These are phyloP conservation scores for Podospora bellae-mahoneyi DNA, from an alignment of 495 filamentous ascomycete species.

Conservation along the genomic window DNA sequence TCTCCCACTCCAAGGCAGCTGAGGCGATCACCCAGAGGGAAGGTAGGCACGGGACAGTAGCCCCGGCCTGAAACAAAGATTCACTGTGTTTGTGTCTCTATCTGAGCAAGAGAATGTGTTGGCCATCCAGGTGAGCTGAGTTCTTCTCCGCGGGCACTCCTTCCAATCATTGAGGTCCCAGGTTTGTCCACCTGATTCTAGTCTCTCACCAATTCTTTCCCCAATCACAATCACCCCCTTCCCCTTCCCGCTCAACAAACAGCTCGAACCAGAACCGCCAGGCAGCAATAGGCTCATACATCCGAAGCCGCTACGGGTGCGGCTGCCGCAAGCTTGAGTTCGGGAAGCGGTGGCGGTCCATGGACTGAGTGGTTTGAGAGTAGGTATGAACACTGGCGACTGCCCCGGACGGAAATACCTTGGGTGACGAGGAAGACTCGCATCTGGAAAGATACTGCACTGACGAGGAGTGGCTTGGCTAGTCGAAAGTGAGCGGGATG, in stretches of 20 bases:
- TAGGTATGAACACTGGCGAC: neutral
- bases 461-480: neutral
- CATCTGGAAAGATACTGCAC: neutral
- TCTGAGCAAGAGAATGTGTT: neutral
- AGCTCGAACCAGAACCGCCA: neutral
- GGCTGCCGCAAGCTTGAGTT: neutral
- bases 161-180: neutral
- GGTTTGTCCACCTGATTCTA: neutral
- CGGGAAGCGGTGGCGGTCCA: neutral
- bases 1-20: neutral
- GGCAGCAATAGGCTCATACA: neutral
- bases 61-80: neutral
- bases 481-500: neutral
- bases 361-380: neutral
- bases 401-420: neutral
- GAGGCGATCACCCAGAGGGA: neutral
- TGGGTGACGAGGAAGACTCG: neutral
- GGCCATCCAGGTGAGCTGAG: neutral
- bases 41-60: neutral
- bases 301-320: neutral
- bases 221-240: neutral
- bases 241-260: neutral
- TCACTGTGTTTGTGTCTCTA: neutral
- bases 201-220: neutral
- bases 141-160: neutral